phyloP scores from a whole-genome alignment of 805 yeast species.

The Starmerella kuoi region DNA sequence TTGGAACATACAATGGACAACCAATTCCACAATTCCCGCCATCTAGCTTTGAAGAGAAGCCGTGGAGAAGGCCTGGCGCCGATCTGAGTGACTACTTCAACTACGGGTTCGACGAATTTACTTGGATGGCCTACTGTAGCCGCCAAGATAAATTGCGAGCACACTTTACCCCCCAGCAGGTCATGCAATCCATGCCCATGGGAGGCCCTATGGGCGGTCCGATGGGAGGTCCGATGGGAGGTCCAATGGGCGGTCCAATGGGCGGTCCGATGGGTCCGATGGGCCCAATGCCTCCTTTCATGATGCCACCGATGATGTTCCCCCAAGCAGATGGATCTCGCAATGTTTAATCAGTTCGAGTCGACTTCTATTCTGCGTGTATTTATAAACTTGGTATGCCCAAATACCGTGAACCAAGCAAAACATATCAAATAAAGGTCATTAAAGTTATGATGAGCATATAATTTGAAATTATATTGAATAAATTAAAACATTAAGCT shows the following conservation, averaged over 20 bases:
- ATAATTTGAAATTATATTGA: too few species aligned
- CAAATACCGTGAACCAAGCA: too few species aligned
- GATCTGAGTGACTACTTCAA: constrained; percentile 90
- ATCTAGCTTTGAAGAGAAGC: constrained; percentile 78
- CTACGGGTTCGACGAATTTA: constrained; percentile 89
- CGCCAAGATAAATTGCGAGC: constrained; percentile 74
- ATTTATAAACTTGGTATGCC: too few species aligned
- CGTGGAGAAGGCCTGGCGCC: constrained; percentile 97
- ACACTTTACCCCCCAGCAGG: constrained; percentile 69
- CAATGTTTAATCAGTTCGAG: neutral
- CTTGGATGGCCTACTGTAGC: constrained; percentile 87
- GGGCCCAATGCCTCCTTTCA: constrained; percentile 13
- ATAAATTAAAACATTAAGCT: too few species aligned
- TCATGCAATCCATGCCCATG: constrained; percentile 36
- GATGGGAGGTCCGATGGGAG: constrained; percentile 12
- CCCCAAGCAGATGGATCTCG: constrained; percentile 2
- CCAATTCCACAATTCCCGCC: constrained; percentile 73
- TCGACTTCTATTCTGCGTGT: too few species aligned
- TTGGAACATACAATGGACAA: constrained; percentile 64
- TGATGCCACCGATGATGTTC: constrained; percentile 25
- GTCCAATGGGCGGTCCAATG: constrained; percentile 13
- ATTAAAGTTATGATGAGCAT: too few species aligned
- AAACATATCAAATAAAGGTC: too few species aligned
- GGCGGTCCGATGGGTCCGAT: constrained; percentile 16
- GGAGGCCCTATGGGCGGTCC: constrained; percentile 20